Evolutionary conservation across 2,329 filamentous ascomycete genomes (phyloP).

Genomic region (Neocatenulostroma microsporum): DNA sequence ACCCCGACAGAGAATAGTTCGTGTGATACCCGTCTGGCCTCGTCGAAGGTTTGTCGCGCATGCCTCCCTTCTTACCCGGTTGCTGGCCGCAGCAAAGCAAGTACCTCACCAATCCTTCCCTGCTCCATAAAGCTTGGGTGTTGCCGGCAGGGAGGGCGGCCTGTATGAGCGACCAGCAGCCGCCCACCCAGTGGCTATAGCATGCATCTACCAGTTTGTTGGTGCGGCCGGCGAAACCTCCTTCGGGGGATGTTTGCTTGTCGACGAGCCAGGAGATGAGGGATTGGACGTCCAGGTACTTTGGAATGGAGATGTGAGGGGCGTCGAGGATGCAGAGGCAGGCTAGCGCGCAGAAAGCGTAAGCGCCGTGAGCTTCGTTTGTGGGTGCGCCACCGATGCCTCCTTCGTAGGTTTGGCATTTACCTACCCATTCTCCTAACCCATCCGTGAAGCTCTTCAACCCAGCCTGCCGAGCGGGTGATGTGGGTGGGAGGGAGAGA

Average conservation of each 20-base stretch:
- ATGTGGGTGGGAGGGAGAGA: slow-evolving; percentile 64
- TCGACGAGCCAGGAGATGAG: slow-evolving; percentile 83
- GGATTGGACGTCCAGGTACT: slow-evolving; percentile 67
- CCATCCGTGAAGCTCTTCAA: slow-evolving; percentile 60
- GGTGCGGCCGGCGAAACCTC: slow-evolving; percentile 85
- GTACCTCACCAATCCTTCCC: slow-evolving; percentile 79
- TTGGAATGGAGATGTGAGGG: slow-evolving; percentile 65
- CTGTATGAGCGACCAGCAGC: slow-evolving; percentile 87
- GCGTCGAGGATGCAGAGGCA: slow-evolving; percentile 79
- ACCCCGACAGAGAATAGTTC: slow-evolving; percentile 79
- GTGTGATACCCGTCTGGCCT: slow-evolving; percentile 87
- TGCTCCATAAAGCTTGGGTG: slow-evolving; percentile 77
- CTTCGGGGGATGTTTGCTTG: slow-evolving; percentile 83
- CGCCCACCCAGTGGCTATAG: slow-evolving; percentile 96
- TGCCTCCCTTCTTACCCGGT: slow-evolving; percentile 61
- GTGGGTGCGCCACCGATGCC: slow-evolving; percentile 80
- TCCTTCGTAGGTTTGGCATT: slow-evolving; percentile 93
- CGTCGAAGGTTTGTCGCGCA: slow-evolving; percentile 91
- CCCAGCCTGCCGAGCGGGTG: slow-evolving; percentile 58
- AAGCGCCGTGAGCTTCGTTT: slow-evolving; percentile 90
- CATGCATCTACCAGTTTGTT: slow-evolving; percentile 98
- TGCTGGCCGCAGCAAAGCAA: slow-evolving; percentile 80
- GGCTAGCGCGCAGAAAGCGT: slow-evolving; percentile 88
- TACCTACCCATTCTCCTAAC: slow-evolving; percentile 69
- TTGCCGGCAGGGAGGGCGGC: slow-evolving; percentile 53